Percentiles rank a stretch among this genome's conserved stretches.
Evolutionary conservation across 2,329 filamentous ascomycete genomes (phyloP).

Genomic region (Arthroderma sp.): DNA sequence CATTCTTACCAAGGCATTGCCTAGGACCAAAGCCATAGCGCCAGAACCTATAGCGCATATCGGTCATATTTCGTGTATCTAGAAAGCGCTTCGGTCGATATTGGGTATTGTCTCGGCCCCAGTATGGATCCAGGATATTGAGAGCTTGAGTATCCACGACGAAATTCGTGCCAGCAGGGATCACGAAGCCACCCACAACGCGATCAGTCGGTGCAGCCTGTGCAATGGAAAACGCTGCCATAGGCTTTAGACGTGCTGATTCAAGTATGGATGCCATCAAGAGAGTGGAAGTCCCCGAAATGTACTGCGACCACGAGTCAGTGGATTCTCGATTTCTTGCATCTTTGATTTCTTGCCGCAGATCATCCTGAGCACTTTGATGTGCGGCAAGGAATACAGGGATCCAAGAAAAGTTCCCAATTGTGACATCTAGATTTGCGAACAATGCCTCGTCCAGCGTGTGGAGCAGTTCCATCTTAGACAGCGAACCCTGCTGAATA

Average conservation of each 20-base stretch:
- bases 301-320: too few species aligned
- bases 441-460: conserved; percentile 39
- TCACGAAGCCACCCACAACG: conserved; percentile 23
- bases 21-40: conserved; percentile 5
- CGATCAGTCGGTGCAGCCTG: conserved; percentile 27
- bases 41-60: conserved; percentile 2
- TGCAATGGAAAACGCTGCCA: too few species aligned
- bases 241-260: too few species aligned
- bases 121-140: conserved; percentile 31
- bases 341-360: conserved; percentile 18
- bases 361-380: conserved; percentile 20
- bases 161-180: conserved; percentile 32
- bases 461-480: conserved; percentile 25
- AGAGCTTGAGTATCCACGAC: conserved; percentile 35
- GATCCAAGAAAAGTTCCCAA: conserved; percentile 34
- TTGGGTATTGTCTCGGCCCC: conserved; percentile 27
- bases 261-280: too few species aligned
- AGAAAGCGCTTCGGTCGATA: conserved; percentile 26
- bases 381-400: conserved; percentile 33
- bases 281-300: too few species aligned
- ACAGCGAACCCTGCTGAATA: conserved; percentile 17
- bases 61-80: background rate
- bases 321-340: background rate
- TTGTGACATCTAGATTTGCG: conserved; percentile 39
- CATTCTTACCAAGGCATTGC: conserved; percentile 3